These are phyloP conservation scores for Xylaria bambusicola DNA, from an alignment of 495 filamentous ascomycete genomes.

Conservation along the genomic window DNA sequence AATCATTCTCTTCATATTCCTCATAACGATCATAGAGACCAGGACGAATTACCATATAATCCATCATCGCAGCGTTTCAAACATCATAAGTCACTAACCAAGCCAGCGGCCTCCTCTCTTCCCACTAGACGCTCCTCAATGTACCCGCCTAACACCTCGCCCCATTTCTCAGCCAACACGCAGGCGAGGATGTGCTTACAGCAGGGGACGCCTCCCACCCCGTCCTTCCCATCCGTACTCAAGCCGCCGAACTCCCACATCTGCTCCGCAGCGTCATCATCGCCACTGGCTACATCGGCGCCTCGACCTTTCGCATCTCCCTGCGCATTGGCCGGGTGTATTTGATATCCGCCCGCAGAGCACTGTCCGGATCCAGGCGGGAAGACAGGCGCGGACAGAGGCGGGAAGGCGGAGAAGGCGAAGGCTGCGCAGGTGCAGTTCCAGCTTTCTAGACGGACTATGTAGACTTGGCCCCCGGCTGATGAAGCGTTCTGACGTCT, in stretches of 20 bases:
- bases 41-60: constrained; percentile 20
- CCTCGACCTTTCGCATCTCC: not conserved
- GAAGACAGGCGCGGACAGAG: constrained; percentile 38
- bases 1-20: too few species aligned
- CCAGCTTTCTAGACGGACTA: constrained; percentile 76
- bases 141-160: constrained; percentile 53
- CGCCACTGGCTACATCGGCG: not conserved
- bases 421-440: constrained; percentile 88
- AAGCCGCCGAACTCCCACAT: constrained; percentile 45
- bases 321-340: not conserved
- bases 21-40: not conserved
- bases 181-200: constrained; percentile 93
- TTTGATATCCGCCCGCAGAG: not conserved
- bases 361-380: not conserved
- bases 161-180: constrained; percentile 70
- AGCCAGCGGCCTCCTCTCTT: constrained; percentile 72
- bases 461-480: constrained; percentile 51
- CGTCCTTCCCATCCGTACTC: constrained; percentile 32
- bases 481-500: constrained; percentile 19
- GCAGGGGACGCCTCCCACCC: constrained; percentile 52
- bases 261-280: not conserved
- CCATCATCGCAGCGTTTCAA: not conserved
- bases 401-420: constrained; percentile 66
- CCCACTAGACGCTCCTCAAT: constrained; percentile 56
- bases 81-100: constrained; percentile 64